These are phyloP conservation scores for Volvox africanus DNA, from an alignment of 139 green algal genomes.

Conservation along the genomic window DNA sequence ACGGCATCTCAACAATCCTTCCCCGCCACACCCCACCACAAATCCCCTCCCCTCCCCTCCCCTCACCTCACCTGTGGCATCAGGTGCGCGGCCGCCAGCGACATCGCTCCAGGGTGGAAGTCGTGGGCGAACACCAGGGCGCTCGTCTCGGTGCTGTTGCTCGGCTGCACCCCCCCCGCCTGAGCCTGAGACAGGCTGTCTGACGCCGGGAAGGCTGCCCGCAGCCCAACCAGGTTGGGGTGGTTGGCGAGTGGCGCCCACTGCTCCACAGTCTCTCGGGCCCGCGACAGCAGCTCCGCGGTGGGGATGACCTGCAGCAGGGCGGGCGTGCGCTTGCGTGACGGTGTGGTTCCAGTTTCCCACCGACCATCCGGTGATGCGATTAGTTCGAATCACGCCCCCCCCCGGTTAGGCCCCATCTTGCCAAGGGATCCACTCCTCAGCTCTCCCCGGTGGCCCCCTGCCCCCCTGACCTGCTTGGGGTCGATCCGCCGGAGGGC, in stretches of 20 bases:
- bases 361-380: too few species aligned
- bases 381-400: too few species aligned
- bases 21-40: too few species aligned
- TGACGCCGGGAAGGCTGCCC: slow-evolving; percentile 76
- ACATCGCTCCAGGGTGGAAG: slow-evolving; percentile 74
- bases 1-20: too few species aligned
- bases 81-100: slow-evolving; percentile 63
- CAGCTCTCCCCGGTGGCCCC: neutral
- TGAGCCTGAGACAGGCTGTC: slow-evolving; percentile 60
- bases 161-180: neutral
- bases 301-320: slow-evolving; percentile 69
- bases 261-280: slow-evolving; percentile 67
- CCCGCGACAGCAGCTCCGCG: slow-evolving; percentile 74
- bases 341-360: too few species aligned
- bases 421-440: too few species aligned
- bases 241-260: slow-evolving; percentile 79
- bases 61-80: slow-evolving; percentile 18
- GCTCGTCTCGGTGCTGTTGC: neutral
- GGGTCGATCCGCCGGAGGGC: slow-evolving; percentile 80
- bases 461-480: slow-evolving; percentile 71
- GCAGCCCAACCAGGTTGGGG: slow-evolving; percentile 78
- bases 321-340: too few species aligned
- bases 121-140: slow-evolving; percentile 75
- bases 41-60: neutral
- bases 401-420: too few species aligned